Percentiles rank a stretch among this genome's conserved stretches.
Evolutionary conservation across 371 early-diverging fungal genomes (phyloP).

Genomic region (Apophysomyces ossiformis): DNA sequence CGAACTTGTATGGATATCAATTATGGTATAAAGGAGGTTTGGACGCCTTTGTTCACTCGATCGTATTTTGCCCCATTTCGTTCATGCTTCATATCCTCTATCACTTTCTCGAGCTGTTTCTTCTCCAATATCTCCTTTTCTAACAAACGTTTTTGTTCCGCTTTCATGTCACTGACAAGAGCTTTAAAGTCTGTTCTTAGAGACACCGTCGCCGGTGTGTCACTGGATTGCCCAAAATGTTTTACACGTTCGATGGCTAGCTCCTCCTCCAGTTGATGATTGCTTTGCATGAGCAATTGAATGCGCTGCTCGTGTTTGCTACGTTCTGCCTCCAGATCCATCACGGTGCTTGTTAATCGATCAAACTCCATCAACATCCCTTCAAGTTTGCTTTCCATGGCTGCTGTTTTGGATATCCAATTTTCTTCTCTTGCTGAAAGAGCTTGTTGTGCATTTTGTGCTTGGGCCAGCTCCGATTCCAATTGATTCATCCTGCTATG

Average conservation of each 20-base stretch:
- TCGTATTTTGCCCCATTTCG: constrained; percentile 53
- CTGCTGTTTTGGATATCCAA: constrained; percentile 44
- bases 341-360: constrained; percentile 55
- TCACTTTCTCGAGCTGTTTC: constrained; percentile 47
- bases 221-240: constrained; percentile 28
- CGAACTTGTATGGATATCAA: not conserved
- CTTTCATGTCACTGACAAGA: constrained; percentile 57
- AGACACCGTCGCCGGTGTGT: constrained; percentile 54
- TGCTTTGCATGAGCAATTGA: constrained; percentile 32
- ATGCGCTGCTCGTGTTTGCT: constrained; percentile 51
- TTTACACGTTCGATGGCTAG: constrained; percentile 45
- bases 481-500: not conserved
- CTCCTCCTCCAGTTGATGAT: constrained; percentile 38
- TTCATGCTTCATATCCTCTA: constrained; percentile 62
- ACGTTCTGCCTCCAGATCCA: constrained; percentile 57
- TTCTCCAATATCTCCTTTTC: constrained; percentile 60
- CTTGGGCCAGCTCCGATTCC: not conserved
- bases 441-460: constrained; percentile 28
- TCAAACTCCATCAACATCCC: constrained; percentile 63
- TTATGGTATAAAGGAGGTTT: constrained; percentile 31
- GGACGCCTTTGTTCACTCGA: constrained; percentile 54
- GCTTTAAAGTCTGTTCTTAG: constrained; percentile 64
- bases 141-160: constrained; percentile 57
- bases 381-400: constrained; percentile 56
- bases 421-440: constrained; percentile 44